These are phyloP conservation scores for Blastobotrys buckinghamii DNA, from an alignment of 1,139 yeast genomes.

Conservation along the genomic window DNA sequence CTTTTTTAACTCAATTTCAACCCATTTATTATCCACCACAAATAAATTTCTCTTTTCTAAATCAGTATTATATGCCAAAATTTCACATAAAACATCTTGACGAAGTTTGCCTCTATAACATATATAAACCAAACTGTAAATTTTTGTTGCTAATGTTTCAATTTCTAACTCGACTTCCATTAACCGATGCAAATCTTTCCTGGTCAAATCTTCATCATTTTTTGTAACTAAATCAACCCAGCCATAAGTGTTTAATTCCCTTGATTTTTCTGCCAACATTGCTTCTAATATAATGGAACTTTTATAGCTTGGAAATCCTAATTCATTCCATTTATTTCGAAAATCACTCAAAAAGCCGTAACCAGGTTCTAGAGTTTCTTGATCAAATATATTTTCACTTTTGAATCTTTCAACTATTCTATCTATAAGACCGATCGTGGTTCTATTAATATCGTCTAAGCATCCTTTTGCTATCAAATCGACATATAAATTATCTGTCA, in stretches of 20 bases:
- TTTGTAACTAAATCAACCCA: background rate
- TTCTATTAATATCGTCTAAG: background rate
- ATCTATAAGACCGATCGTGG: background rate
- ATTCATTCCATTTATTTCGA: background rate
- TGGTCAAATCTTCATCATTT: background rate
- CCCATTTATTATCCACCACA: background rate
- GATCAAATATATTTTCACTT: background rate
- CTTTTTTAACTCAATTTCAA: background rate
- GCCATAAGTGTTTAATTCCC: background rate
- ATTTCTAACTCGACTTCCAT: background rate
- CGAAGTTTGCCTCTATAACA: background rate
- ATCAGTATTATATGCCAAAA: slow-evolving; percentile 1
- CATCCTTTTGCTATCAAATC: background rate
- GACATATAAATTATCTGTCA: background rate
- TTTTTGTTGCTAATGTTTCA: background rate
- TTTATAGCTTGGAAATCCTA: background rate
- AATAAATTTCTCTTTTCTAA: background rate
- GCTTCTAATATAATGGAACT: background rate
- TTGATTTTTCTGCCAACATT: background rate
- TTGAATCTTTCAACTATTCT: background rate
- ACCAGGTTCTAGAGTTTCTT: slow-evolving; percentile 1
- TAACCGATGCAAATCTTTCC: background rate
- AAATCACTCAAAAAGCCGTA: slow-evolving; percentile 3
- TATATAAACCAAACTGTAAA: background rate
- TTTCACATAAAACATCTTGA: background rate